Conservation (phyloP, 2,329 filamentous ascomycete species). For the Colletotrichum siamense region DNA sequence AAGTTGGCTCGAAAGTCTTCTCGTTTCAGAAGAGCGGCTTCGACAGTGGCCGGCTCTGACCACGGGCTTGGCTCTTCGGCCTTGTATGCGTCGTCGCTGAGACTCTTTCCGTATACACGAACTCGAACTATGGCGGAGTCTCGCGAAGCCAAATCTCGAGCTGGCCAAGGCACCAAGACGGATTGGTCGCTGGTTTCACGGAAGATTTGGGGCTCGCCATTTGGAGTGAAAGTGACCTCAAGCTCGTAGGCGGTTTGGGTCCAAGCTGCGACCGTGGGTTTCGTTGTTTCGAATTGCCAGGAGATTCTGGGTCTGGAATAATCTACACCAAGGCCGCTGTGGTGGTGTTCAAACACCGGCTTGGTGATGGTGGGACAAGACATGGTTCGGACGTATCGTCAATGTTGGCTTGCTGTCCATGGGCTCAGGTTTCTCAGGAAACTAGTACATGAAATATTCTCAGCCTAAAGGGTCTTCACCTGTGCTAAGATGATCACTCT, state of each 20-base stretch:
- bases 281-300: slow-evolving; percentile 15
- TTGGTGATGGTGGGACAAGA: neutral
- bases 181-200: slow-evolving; percentile 8
- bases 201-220: neutral
- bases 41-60: neutral
- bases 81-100: neutral
- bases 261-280: slow-evolving; percentile 8
- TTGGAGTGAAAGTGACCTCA: slow-evolving; percentile 5
- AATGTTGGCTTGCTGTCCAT: neutral
- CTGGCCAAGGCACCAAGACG: slow-evolving; percentile 23
- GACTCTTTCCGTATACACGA: slow-evolving; percentile 27
- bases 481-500: neutral
- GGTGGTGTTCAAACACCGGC: slow-evolving; percentile 24
- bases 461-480: neutral
- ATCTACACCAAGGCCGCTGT: slow-evolving; percentile 21
- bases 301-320: slow-evolving; percentile 20
- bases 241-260: slow-evolving; percentile 23
- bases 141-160: slow-evolving; percentile 28
- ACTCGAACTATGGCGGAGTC: slow-evolving; percentile 33
- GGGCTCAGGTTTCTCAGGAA: neutral
- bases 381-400: neutral
- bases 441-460: neutral
- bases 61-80: neutral
- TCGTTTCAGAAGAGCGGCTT: neutral
- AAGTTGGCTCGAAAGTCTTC: slow-evolving; percentile 3